A percentile compares a stretch with the other conserved stretches of the same genome.
Conservation (phyloP, 2,329 filamentous ascomycete species). For the Geosmithia putterillii region DNA sequence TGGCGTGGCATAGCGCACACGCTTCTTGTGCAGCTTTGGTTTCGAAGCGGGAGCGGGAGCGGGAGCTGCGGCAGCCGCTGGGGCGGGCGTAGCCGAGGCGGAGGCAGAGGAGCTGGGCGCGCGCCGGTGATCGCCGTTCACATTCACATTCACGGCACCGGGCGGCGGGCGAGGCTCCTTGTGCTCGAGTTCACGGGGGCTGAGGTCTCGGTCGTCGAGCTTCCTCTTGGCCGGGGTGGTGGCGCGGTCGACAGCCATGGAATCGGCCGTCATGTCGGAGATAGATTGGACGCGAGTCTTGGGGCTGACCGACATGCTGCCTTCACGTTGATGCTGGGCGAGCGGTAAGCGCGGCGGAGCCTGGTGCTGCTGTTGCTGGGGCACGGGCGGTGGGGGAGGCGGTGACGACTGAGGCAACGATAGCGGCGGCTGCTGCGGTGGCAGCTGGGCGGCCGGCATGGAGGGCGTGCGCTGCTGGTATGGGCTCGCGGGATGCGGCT, state of each 20-base stretch:
- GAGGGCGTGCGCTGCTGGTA: conserved; percentile 38
- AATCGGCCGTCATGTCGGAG: conserved; percentile 15
- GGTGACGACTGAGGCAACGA: conserved; percentile 17
- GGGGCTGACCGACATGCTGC: conserved; percentile 65
- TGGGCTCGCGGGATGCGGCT: conserved; percentile 37
- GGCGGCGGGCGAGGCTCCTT: conserved; percentile 35
- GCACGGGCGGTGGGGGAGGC: conserved; percentile 17
- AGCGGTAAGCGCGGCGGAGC: conserved; percentile 14
- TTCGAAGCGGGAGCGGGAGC: conserved; percentile 7
- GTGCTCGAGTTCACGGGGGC: conserved; percentile 37
- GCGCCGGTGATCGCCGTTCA: conserved; percentile 25
- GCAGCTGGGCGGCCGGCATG: conserved; percentile 12
- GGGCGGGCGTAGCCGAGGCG: background rate
- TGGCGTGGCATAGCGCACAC: conserved; percentile 19
- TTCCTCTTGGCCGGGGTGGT: conserved; percentile 27
- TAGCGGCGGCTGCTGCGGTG: conserved; percentile 15
- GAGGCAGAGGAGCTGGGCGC: background rate
- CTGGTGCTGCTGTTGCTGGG: conserved; percentile 6
- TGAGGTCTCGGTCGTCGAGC: conserved; percentile 26
- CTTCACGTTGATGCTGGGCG: conserved; percentile 44
- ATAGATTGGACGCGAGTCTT: conserved; percentile 45
- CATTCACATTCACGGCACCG: conserved; percentile 28
- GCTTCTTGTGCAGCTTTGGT: conserved; percentile 27
- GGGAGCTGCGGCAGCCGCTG: background rate
- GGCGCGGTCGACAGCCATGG: conserved; percentile 10